Base-by-base conservation (phyloP, 2,329 filamentous ascomycete species). In the Westerdykella sp. region DNA sequence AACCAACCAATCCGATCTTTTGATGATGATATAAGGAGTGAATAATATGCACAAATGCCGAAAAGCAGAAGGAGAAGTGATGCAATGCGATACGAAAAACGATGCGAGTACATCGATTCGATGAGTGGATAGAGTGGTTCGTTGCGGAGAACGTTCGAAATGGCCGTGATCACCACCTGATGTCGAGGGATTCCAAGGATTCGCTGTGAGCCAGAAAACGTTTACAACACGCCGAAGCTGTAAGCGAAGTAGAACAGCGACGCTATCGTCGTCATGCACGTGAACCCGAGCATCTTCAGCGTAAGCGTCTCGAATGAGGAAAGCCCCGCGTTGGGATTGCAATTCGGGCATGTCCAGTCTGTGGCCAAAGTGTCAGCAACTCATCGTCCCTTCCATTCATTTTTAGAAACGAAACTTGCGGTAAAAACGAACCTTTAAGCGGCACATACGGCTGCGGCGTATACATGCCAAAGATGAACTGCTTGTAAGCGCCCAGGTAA, bases 391-490 rank as follows among this genome's bases (percentile, higher is more conserved):
- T 6, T 21, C 4, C 18, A 21, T 6, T 21, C 18, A 3, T 21
- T 6, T 3, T 3, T 21, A 21, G 4, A 6, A 21, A 6, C 18
- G 13, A 7, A 9, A n/a, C 41, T 21, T 10, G 25, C 32, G 9
- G 34, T 15, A 1, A n/a, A 9, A 30, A 7, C 32, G 9, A 7
- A 35, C 32, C 32, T 35, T 35, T 35, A 43, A 75, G 68, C 6
- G 74, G 69, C 5, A 69, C 73, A 57, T 78, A 75, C 4, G 69
- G 44, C 61, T 77, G 76, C 34, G 74, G 71, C 21, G 59, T 57
- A 60, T 85, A 85, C 77, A 85, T 81, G 47, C 77, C 81, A 55
- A 85, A 85, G 5, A 62, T 68, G 55, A 75, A 77, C 13, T 73
- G 69, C 44, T 69, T 71, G 55, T 69, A 75, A 2, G 72, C 67